phyloP scores from a whole-genome alignment of 2,329 filamentous ascomycete species.

The Scleromitrula shiraiana region DNA sequence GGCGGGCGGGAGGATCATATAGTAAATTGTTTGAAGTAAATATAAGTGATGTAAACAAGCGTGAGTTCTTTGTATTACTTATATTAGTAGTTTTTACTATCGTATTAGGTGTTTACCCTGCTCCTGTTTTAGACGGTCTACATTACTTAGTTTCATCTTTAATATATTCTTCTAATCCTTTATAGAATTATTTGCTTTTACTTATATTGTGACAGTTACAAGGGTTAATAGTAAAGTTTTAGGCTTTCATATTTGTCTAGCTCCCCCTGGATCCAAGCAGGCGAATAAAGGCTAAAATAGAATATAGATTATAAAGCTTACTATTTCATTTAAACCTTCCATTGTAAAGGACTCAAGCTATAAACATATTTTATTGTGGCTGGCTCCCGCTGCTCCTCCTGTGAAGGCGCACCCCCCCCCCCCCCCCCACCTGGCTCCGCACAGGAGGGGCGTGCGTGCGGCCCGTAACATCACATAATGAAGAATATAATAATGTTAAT shows the following conservation, averaged over 20 bases:
- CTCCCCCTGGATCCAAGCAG: too few relatives aligned
- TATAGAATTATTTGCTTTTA: not conserved
- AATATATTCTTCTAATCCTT: not conserved
- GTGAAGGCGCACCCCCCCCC: too few relatives aligned
- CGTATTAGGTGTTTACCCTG: constrained; percentile 31
- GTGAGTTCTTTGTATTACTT: constrained; percentile 31
- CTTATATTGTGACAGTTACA: not conserved
- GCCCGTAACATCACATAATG: too few relatives aligned
- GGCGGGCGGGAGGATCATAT: constrained; percentile 29
- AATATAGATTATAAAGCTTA: too few relatives aligned
- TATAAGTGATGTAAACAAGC: constrained; percentile 30
- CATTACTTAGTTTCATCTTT: constrained; percentile 28
- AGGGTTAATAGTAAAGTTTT: not conserved
- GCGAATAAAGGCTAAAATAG: too few relatives aligned
- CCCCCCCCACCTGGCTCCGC: too few relatives aligned
- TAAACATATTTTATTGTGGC: too few relatives aligned
- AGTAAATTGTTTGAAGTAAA: constrained; percentile 28
- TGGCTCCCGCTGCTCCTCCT: too few relatives aligned
- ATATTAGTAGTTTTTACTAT: constrained; percentile 30
- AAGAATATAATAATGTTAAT: too few relatives aligned
- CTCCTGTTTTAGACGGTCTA: constrained; percentile 31
- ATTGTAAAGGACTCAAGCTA: too few relatives aligned
- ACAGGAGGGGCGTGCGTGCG: too few relatives aligned
- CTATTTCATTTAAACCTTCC: too few relatives aligned
- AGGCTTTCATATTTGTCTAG: not conserved